phyloP scores from a whole-genome alignment of 106 monocot genomes.

The Hemerocallis citrina region DNA sequence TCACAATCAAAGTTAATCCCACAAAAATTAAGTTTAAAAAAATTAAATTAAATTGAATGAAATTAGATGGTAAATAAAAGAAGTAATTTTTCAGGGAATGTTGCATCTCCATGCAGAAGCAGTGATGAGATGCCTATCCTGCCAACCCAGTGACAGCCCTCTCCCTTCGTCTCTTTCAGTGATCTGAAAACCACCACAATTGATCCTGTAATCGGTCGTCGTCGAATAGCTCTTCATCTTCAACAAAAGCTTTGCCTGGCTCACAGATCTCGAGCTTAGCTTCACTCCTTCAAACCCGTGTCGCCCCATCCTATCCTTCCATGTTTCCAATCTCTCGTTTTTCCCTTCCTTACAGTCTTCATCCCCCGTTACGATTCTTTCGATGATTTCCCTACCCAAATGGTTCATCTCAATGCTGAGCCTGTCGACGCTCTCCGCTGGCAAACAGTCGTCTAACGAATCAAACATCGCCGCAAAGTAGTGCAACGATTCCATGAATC shows the following conservation, averaged over 20 bases:
- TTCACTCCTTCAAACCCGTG: constrained; percentile 18
- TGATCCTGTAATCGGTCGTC: constrained; percentile 8
- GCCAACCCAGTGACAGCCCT: constrained; percentile 32
- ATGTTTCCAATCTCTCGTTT: constrained; percentile 14
- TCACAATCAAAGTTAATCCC: background rate
- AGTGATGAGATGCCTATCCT: constrained; percentile 24
- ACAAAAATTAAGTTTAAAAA: background rate
- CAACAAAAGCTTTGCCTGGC: constrained; percentile 58
- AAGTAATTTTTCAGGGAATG: background rate
- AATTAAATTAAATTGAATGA: background rate
- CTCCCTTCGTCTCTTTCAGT: constrained; percentile 33
- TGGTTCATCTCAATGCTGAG: constrained; percentile 44
- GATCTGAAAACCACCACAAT: constrained; percentile 20
- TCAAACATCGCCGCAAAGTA: constrained; percentile 51
- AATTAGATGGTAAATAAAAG: background rate
- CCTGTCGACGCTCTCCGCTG: constrained; percentile 40
- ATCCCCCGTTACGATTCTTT: background rate
- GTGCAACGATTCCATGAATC: constrained; percentile 29
- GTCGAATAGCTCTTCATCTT: constrained; percentile 43
- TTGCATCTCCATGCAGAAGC: constrained; percentile 30
- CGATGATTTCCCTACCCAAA: constrained; percentile 43
- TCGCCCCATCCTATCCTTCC: constrained; percentile 38
- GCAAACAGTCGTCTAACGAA: constrained; percentile 41
- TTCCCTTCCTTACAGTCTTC: background rate
- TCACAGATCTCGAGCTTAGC: constrained; percentile 45